Percentiles rank a stretch among this genome's conserved stretches.
These are phyloP conservation scores for Falciphora oryzae DNA, from an alignment of 2,329 filamentous ascomycete genomes.

Conservation along the genomic window DNA sequence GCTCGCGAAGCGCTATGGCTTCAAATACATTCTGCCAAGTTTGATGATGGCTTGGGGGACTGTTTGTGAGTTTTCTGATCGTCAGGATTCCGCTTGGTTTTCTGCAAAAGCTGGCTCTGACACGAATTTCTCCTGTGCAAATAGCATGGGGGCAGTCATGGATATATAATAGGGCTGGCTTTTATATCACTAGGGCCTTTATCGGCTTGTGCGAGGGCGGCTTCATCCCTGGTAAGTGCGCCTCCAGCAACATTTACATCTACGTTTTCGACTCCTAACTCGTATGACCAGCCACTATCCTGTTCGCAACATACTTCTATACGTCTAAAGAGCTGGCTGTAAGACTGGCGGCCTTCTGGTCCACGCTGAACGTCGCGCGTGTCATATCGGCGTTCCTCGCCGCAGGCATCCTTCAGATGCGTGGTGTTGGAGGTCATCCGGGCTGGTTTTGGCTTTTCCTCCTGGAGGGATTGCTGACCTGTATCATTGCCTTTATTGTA, in stretches of 20 bases:
- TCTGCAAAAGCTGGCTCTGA: background rate
- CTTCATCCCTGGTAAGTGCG: conserved; percentile 40
- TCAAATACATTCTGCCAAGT: conserved; percentile 48
- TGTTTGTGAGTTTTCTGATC: conserved; percentile 30
- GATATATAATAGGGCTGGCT: conserved; percentile 39
- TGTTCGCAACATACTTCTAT: conserved; percentile 70
- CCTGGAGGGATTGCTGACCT: conserved; percentile 38
- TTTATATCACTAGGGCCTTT: conserved; percentile 45
- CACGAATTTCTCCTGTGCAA: background rate
- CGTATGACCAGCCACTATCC: conserved; percentile 35
- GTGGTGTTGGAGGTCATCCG: conserved; percentile 38
- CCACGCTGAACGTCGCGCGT: conserved; percentile 35
- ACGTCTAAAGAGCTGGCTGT: conserved; percentile 61
- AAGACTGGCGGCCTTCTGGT: conserved; percentile 65
- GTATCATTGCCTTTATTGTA: conserved; percentile 42
- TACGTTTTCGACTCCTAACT: background rate
- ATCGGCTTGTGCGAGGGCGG: conserved; percentile 50
- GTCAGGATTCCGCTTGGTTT: conserved; percentile 25
- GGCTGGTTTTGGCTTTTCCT: conserved; percentile 53
- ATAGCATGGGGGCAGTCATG: conserved; percentile 41
- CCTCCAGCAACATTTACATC: background rate
- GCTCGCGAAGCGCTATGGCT: conserved; percentile 51
- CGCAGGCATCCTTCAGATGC: conserved; percentile 42
- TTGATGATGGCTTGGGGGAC: conserved; percentile 46
- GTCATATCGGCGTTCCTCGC: conserved; percentile 43